Evolutionary conservation across 2,329 filamentous ascomycete genomes (phyloP), one percentile per base, ranked within the genome.

Genomic region (Aureobasidium uvarum): DNA sequence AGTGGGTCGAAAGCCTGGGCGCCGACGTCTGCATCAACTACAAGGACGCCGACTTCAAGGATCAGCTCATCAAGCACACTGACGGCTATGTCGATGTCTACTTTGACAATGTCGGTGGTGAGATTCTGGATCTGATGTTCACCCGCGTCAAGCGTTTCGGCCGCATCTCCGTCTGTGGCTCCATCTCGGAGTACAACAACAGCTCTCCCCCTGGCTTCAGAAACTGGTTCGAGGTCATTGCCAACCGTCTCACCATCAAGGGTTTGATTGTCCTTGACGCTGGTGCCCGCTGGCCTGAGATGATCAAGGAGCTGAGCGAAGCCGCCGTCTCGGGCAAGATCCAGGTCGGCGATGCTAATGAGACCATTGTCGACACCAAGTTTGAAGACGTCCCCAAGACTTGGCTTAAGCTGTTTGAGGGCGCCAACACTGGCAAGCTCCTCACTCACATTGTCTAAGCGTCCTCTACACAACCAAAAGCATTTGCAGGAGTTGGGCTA

Each of bases 81-180:
- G 77, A 79, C 5, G 77, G 78, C n/a, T 81, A 78, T 69, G 82
- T 83, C 1, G 81, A 85, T 88, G 86, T 91, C 16, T 91, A 86
- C 76, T 91, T 86, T 74, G 89, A 91, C 76, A 91, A 91, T 77
- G 86, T 89, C 23, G 89, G 88, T 13, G 89, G 89, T 6, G 86
- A 89, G 68, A 88, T 91, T 63, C 80, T 91, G 36, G 86, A 91
- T 72, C 75, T 85, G 68, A 87, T 86, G 51, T 80, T 92, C 45
- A 78, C 76, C 3, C 81, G 86, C n/a, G 88, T 89, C 66, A 87
- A 86, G 65, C 77, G 77, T 60, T 79, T 83, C 72, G 78, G 88
- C 16, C 82, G 89, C 39, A 89, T 92, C 20, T 70, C 88, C 69
- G 89, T 89, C 76, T 91, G 89, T 76, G 89, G 89, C 56, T 81